Conservation (phyloP, 164 flowering plant species). For the Aristolochia californica region DNA sequence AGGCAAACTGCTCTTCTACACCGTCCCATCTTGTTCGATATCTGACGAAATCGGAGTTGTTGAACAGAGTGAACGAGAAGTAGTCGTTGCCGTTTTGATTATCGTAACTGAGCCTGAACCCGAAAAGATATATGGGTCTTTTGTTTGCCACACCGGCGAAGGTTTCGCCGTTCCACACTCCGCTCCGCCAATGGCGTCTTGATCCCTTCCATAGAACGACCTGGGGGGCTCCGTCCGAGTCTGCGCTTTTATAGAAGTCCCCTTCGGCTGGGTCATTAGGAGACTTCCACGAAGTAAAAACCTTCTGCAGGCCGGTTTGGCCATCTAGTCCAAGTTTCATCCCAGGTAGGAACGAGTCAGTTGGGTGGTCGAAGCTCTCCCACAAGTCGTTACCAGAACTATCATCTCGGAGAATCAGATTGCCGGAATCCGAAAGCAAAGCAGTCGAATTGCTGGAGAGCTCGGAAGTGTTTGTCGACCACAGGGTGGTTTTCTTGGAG, state of each 20-base stretch:
- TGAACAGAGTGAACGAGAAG: slow-evolving; percentile 3
- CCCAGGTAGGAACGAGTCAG: slow-evolving; percentile 10
- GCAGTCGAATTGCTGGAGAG: neutral
- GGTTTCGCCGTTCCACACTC: slow-evolving; percentile 4
- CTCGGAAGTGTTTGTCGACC: neutral
- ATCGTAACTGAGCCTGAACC: neutral
- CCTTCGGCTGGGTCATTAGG: slow-evolving; percentile 25
- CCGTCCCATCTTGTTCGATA: too few relatives aligned
- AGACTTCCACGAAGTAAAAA: slow-evolving; percentile 25
- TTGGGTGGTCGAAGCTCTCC: slow-evolving; percentile 12
- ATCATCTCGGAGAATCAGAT: slow-evolving; percentile 3
- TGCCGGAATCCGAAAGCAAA: slow-evolving; percentile 5
- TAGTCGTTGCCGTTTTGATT: slow-evolving; percentile 1
- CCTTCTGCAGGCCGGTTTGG: slow-evolving; percentile 9
- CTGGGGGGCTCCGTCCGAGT: neutral
- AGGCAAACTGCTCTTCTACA: too few relatives aligned
- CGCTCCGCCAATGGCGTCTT: neutral
- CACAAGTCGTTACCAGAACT: neutral
- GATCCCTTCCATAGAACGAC: neutral
- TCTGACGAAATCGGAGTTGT: neutral
- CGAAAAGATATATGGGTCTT: neutral
- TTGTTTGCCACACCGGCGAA: neutral
- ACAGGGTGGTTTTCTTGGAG: neutral
- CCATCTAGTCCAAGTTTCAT: slow-evolving; percentile 19
- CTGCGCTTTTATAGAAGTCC: slow-evolving; percentile 7